Percentiles rank a stretch among this genome's conserved stretches.
These are phyloP conservation scores for Candida tetrigidarum DNA, from an alignment of 1,139 yeast genomes.

Conservation along the genomic window DNA sequence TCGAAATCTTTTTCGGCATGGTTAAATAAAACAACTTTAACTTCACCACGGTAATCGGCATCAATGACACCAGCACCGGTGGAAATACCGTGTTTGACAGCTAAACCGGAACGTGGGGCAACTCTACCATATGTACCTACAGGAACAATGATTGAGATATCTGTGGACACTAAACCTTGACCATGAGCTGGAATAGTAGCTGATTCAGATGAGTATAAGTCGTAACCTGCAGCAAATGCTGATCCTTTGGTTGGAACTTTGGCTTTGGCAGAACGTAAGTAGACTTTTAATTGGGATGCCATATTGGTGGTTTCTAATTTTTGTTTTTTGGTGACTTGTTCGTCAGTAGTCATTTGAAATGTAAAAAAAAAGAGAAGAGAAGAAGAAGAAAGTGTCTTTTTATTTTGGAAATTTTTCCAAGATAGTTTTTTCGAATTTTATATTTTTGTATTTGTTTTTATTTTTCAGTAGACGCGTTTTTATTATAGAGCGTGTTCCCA, in stretches of 20 bases:
- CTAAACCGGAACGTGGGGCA: conserved; percentile 96
- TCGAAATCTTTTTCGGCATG: conserved; percentile 55
- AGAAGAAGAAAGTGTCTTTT: too few species aligned
- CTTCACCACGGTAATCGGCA: conserved; percentile 97
- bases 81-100: conserved; percentile 92
- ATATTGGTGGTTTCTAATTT: conserved; percentile 24
- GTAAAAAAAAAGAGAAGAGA: not conserved
- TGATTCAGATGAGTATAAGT: conserved; percentile 76
- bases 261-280: conserved; percentile 75
- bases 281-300: conserved; percentile 56
- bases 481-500: too few species aligned
- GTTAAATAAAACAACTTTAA: conserved; percentile 86
- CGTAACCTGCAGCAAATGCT: conserved; percentile 91
- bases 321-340: conserved; percentile 30
- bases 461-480: not conserved
- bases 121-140: conserved; percentile 94
- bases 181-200: conserved; percentile 79
- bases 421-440: not conserved
- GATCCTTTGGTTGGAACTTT: conserved; percentile 93
- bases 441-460: too few species aligned
- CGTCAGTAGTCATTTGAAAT: conserved; percentile 16
- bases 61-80: conserved; percentile 99
- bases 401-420: not conserved
- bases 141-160: conserved; percentile 86
- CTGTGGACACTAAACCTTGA: conserved; percentile 86